Evolutionary conservation across 2,329 filamentous ascomycete species (phyloP), one percentile per base, ranked within the genome.

Genomic region (Exophiala alcalophila): DNA sequence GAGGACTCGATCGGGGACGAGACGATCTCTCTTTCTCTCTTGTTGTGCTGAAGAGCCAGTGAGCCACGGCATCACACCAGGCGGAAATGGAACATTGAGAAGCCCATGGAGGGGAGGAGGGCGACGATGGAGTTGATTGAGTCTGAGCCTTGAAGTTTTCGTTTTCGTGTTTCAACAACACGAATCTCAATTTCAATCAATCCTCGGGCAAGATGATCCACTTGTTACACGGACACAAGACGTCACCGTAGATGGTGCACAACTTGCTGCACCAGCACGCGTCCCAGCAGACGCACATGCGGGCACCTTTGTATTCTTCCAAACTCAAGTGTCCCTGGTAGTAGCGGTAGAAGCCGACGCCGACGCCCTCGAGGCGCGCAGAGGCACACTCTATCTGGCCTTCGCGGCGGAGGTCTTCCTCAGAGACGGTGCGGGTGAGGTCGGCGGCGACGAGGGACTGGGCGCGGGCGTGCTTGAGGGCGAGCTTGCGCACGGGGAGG

Each of bases 201-300:
- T 48, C 43, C 18, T 37, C 34, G 24, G 42, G 24, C 39, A 55
- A 26, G 23, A 31, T 35, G 9, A 52, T 27, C 27, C 38, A 40
- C 28, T 47, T 28, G 37, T 12, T 43, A 46, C 54, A 57, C n/a
- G 52, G 52, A 20, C 54, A 57, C 18, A 49, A 15, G 34, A 57
- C 28, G 21, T 57, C 54, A 18, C 30, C 49, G 20, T 47, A 57
- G 23, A 47, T 37, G n/a, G 47, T 52, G 45, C 54, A 57, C 28
- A 57, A 28, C 40, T 51, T 51, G 16, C 25, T 42, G 44, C 54
- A 57, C 27, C 33, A 47, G 40, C 54, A 57, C 6, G 15, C 29
- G 14, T 40, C 50, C 54, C 54, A 57, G 45, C 54, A 57, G 14
- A 57, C 39, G 32, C 54, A 57, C 15, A 57, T 35, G 4, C 40